Percentiles rank a stretch among this genome's conserved stretches.
These are phyloP conservation scores for Cercospora sp. DNA, from an alignment of 2,329 filamentous ascomycete genomes.

Conservation along the genomic window DNA sequence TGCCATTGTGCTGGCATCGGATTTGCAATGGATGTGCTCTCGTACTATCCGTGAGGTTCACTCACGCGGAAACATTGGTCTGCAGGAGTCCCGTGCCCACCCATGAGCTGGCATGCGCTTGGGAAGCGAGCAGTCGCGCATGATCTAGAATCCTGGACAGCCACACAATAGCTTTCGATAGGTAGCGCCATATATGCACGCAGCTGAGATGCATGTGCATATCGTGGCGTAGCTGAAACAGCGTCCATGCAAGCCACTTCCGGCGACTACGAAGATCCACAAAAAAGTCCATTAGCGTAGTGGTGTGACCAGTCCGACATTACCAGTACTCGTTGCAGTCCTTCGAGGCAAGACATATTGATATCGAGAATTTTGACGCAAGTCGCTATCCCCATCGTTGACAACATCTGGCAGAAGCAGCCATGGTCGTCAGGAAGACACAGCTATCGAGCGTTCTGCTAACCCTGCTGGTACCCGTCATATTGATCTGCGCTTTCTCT, in stretches of 20 bases:
- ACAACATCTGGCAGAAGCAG: no score
- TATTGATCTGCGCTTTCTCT: neutral
- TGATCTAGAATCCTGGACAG: no score
- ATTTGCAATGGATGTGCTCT: neutral
- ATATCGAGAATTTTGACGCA: no score
- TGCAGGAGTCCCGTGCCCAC: neutral
- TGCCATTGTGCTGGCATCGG: neutral
- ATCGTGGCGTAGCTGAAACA: conserved; percentile 10
- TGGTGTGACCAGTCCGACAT: neutral
- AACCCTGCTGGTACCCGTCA: neutral
- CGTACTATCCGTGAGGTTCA: neutral
- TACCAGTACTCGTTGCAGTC: neutral
- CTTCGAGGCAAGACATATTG: neutral
- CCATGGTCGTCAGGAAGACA: neutral
- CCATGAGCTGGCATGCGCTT: neutral
- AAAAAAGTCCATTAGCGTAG: neutral
- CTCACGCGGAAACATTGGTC: neutral
- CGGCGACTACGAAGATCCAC: neutral
- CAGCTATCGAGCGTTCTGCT: neutral
- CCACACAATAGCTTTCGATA: neutral
- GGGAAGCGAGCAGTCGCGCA: neutral
- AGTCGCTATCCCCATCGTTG: neutral
- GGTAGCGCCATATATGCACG: neutral
- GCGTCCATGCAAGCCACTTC: conserved; percentile 1
- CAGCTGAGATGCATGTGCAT: neutral